Percentiles rank a stretch among this genome's conserved stretches.
Evolutionary conservation across 306 rosid species (phyloP).

Genomic region (Ziziphus jujuba): DNA sequence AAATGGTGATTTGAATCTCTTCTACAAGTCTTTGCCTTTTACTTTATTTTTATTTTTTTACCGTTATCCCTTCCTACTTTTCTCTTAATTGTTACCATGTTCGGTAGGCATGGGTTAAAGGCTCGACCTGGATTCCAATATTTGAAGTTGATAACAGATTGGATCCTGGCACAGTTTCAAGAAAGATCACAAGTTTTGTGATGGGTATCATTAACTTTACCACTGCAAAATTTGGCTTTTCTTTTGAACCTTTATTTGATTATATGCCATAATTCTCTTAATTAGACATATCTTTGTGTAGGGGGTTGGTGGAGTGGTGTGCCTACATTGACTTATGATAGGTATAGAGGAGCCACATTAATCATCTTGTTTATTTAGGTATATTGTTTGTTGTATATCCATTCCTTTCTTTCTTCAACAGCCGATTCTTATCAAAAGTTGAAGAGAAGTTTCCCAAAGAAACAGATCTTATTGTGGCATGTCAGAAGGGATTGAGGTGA

Average conservation of each 20-base stretch:
- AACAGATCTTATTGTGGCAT: constrained; percentile 81
- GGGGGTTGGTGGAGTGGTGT: constrained; percentile 99
- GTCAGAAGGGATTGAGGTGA: constrained; percentile 92
- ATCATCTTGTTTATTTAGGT: constrained; percentile 16
- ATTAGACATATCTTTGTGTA: constrained; percentile 32
- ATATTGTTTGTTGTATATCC: constrained; percentile 18
- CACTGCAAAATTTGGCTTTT: background rate
- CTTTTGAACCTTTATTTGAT: constrained; percentile 7
- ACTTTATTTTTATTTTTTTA: constrained; percentile 1
- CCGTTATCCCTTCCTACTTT: background rate
- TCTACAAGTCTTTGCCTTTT: background rate
- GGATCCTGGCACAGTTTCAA: constrained; percentile 64
- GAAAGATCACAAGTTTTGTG: constrained; percentile 60
- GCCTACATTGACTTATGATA: constrained; percentile 72
- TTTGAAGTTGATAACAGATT: constrained; percentile 59
- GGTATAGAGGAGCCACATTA: constrained; percentile 36
- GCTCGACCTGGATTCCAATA: constrained; percentile 87
- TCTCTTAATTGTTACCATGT: constrained; percentile 17
- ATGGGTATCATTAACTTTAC: constrained; percentile 64
- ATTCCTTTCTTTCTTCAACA: constrained; percentile 35
- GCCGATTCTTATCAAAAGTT: constrained; percentile 76
- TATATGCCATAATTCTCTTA: constrained; percentile 24
- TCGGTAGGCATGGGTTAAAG: constrained; percentile 90
- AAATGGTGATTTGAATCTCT: background rate
- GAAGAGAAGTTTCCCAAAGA: constrained; percentile 74